Percentiles rank a stretch among this genome's conserved stretches.
These are phyloP conservation scores for Dianthus caryophyllus DNA, from an alignment of 148 eudicot species.

Conservation along the genomic window DNA sequence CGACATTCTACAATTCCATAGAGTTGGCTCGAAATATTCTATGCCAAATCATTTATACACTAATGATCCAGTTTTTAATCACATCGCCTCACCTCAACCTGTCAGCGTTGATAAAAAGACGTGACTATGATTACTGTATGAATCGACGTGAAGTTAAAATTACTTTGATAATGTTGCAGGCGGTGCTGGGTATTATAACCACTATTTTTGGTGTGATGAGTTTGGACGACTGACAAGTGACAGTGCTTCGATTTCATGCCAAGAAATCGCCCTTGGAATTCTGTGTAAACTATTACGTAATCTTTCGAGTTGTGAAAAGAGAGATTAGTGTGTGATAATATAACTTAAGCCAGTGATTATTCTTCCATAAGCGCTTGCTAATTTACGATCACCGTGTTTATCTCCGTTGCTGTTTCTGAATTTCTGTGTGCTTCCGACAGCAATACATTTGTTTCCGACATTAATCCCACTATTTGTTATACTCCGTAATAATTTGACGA, in stretches of 20 bases:
- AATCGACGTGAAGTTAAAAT: neutral
- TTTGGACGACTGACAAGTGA: conserved; percentile 26
- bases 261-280: conserved; percentile 9
- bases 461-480: too few relatives aligned
- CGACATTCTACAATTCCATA: neutral
- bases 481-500: too few relatives aligned
- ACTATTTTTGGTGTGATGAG: conserved; percentile 35
- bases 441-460: too few relatives aligned
- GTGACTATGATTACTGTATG: neutral
- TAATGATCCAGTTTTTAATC: too few relatives aligned
- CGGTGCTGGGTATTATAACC: conserved; percentile 45
- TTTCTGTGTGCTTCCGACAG: too few relatives aligned
- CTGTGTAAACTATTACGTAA: neutral
- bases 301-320: conserved; percentile 11
- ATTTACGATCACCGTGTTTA: conserved; percentile 14
- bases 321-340: conserved; percentile 10
- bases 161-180: conserved; percentile 34
- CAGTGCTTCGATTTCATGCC: neutral
- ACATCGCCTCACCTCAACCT: neutral
- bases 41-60: too few relatives aligned
- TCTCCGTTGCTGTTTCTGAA: neutral
- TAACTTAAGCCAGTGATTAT: neutral
- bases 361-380: conserved; percentile 5
- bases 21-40: too few relatives aligned
- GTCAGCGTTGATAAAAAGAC: neutral